phyloP scores from a whole-genome alignment of 768 basidiomycete species.

The Rhizopogon sp. region DNA sequence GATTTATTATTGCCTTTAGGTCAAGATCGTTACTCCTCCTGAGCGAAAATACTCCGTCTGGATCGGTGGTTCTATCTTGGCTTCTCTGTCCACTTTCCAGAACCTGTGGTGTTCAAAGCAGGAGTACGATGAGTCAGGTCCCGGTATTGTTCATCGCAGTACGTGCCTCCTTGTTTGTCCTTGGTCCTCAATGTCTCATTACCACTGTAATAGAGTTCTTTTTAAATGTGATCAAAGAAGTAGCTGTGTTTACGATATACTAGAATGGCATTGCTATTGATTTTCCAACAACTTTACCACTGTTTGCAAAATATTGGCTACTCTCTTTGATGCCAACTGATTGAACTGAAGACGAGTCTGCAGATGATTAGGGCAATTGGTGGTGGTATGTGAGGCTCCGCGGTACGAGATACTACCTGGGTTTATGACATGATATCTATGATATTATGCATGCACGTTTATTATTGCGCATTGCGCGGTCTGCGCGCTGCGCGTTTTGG shows the following conservation, averaged over 20 bases:
- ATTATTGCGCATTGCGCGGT: too few relatives aligned
- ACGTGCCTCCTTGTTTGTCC: slow-evolving; percentile 20
- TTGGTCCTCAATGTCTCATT: not conserved
- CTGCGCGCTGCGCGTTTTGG: too few relatives aligned
- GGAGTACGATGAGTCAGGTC: slow-evolving; percentile 86
- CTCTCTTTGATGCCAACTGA: too few relatives aligned
- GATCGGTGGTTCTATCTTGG: slow-evolving; percentile 85
- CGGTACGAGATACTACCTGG: too few relatives aligned
- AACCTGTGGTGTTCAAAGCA: slow-evolving; percentile 93
- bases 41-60: slow-evolving; percentile 96
- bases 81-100: slow-evolving; percentile 93
- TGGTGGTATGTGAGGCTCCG: too few relatives aligned
- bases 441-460: too few relatives aligned
- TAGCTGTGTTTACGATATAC: slow-evolving; percentile 18
- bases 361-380: too few relatives aligned
- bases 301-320: too few relatives aligned
- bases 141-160: slow-evolving; percentile 79
- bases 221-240: slow-evolving; percentile 15
- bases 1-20: slow-evolving; percentile 29
- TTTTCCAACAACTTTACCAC: not conserved
- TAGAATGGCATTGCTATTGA: slow-evolving; percentile 21
- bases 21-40: slow-evolving; percentile 91
- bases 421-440: too few relatives aligned
- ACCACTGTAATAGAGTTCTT: slow-evolving; percentile 16
- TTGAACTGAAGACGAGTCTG: too few relatives aligned